Conservation (phyloP, 805 yeast species). For the Lachancea kluyveri region DNA sequence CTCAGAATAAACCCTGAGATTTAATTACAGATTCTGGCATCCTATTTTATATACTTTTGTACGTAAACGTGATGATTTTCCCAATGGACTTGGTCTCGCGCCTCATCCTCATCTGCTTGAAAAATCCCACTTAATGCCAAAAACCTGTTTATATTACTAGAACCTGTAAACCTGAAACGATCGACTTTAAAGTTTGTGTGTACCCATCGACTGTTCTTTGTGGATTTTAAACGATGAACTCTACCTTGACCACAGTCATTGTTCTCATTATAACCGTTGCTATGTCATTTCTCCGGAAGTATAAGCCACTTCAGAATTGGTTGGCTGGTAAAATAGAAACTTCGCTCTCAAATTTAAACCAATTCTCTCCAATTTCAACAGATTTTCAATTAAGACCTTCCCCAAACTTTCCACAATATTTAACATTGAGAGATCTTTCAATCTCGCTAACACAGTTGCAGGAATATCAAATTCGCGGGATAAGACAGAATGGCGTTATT, state of each 20-base stretch:
- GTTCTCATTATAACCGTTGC: slow-evolving; percentile 13
- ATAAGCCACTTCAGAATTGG: slow-evolving; percentile 18
- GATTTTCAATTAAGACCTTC: slow-evolving; percentile 11
- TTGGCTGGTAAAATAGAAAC: slow-evolving; percentile 13
- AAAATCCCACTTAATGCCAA: too few species aligned
- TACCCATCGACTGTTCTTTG: too few species aligned
- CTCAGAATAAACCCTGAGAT: too few species aligned
- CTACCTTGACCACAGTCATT: slow-evolving; percentile 10
- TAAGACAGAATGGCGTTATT: slow-evolving; percentile 16
- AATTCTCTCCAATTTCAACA: slow-evolving; percentile 10
- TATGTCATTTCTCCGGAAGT: slow-evolving; percentile 18
- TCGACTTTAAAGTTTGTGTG: too few species aligned
- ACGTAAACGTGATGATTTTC: too few species aligned
- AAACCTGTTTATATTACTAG: too few species aligned
- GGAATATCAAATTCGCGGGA: slow-evolving; percentile 16
- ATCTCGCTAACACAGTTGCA: slow-evolving; percentile 12
- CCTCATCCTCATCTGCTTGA: too few species aligned
- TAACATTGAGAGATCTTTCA: slow-evolving; percentile 11
- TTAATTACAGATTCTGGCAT: too few species aligned
- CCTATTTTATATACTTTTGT: too few species aligned
- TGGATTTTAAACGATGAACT: slow-evolving; percentile 2
- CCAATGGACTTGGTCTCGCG: too few species aligned
- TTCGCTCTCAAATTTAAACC: slow-evolving; percentile 10
- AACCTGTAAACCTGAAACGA: too few species aligned
- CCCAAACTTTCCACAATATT: slow-evolving; percentile 4